Evolutionary conservation across 2,329 filamentous ascomycete genomes (phyloP).

Genomic region (Amylocarpus encephaloides): DNA sequence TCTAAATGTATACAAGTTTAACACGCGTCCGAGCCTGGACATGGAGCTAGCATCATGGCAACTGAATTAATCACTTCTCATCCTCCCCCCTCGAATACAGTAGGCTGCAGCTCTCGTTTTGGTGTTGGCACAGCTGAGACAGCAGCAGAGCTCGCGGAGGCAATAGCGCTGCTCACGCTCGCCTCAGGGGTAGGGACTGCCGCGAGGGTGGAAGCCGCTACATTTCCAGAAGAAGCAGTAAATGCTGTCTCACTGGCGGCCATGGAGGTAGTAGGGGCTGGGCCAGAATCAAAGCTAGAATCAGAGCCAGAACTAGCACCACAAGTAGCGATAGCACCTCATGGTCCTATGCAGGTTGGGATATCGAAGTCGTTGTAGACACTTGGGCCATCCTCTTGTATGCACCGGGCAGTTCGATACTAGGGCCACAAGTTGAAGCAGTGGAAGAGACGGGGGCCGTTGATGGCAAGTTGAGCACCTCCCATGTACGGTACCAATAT

Average conservation of each 20-base stretch:
- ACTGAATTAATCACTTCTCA: too few relatives aligned
- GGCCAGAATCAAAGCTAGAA: too few relatives aligned
- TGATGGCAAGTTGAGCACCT: constrained; percentile 24
- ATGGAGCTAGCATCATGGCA: too few relatives aligned
- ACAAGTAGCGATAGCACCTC: constrained; percentile 19
- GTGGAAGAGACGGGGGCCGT: constrained; percentile 15
- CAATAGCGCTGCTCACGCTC: neutral
- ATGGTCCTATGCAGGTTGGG: constrained; percentile 19
- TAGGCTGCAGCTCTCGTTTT: too few relatives aligned
- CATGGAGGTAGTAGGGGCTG: neutral
- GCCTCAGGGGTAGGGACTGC: neutral
- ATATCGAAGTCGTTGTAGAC: constrained; percentile 21
- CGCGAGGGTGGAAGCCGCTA: neutral
- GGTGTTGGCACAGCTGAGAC: neutral
- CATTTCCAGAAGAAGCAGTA: neutral
- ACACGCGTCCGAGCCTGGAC: too few relatives aligned
- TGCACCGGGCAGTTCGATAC: constrained; percentile 22
- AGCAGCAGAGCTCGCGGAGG: neutral
- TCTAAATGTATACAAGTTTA: too few relatives aligned
- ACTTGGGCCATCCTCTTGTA: constrained; percentile 17
- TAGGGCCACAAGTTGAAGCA: constrained; percentile 13
- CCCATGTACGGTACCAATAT: constrained; percentile 21
- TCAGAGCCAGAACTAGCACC: neutral
- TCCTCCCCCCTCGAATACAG: too few relatives aligned
- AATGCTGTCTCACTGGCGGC: neutral